Conservation (phyloP, 2,329 filamentous ascomycete species). For the Colletotrichum salicis region DNA sequence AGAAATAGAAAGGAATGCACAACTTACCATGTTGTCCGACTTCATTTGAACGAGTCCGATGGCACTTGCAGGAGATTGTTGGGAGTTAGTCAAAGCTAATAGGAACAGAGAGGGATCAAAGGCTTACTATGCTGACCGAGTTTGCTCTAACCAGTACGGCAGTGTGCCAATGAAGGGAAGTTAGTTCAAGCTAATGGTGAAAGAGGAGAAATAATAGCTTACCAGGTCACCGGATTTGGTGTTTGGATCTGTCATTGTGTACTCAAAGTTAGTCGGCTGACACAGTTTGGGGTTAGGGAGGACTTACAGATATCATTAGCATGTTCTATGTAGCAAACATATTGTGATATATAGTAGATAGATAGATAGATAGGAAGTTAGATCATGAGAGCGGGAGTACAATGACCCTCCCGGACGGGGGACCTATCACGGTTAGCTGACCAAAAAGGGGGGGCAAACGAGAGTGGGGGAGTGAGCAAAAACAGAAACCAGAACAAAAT, state of each 20-base stretch:
- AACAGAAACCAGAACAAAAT: neutral
- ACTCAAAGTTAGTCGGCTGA: neutral
- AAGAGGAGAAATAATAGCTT: neutral
- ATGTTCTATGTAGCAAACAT: neutral
- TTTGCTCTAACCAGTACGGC: too few species aligned
- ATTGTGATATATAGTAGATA: neutral
- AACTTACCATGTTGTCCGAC: too few species aligned
- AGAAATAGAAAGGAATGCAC: too few species aligned
- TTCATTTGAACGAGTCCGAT: too few species aligned
- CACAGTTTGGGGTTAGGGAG: too few species aligned
- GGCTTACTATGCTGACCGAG: too few species aligned
- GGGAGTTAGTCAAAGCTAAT: too few species aligned
- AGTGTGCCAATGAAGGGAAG: too few species aligned
- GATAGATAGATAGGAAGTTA: neutral
- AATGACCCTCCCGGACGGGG: slow-evolving; percentile 2
- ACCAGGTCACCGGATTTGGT: neutral
- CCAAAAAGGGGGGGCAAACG: neutral
- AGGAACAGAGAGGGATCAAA: too few species aligned
- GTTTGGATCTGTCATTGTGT: neutral
- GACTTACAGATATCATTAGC: neutral
- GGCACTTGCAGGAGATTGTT: too few species aligned
- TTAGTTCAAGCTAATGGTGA: neutral
- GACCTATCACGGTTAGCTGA: neutral
- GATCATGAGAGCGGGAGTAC: neutral
- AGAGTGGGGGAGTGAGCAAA: neutral